These are phyloP conservation scores for Brassica rapa DNA, from an alignment of 345 rosid species.

Conservation along the genomic window DNA sequence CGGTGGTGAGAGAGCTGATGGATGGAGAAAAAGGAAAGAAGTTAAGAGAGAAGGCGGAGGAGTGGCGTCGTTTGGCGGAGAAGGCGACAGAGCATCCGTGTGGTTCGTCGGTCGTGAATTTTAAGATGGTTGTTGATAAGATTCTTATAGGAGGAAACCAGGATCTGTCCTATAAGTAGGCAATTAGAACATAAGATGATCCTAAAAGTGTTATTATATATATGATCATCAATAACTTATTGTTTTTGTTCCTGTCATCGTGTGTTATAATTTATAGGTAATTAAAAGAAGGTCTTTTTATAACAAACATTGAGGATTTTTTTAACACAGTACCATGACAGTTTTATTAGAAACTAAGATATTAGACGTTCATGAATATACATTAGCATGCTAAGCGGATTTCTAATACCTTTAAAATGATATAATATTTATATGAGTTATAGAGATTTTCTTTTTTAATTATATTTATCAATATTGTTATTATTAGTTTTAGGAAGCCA, in stretches of 20 bases:
- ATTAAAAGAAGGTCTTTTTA: too few species aligned
- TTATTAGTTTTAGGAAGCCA: too few species aligned
- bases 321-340: too few species aligned
- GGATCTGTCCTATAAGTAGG: neutral
- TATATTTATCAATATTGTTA: too few species aligned
- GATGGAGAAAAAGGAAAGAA: conserved; percentile 53
- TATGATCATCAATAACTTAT: neutral
- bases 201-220: neutral
- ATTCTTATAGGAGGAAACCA: neutral
- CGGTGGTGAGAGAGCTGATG: conserved; percentile 53
- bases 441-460: too few species aligned
- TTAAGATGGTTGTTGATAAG: conserved; percentile 20
- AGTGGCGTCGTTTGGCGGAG: conserved; percentile 46
- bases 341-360: too few species aligned
- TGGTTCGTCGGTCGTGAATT: conserved; percentile 46
- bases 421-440: too few species aligned
- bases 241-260: neutral
- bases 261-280: neutral
- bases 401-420: too few species aligned
- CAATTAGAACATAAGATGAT: neutral
- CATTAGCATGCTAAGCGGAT: too few species aligned
- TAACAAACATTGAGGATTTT: neutral
- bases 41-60: conserved; percentile 47
- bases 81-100: conserved; percentile 15
- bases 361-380: too few species aligned